Evolutionary conservation across 371 early-diverging fungal genomes (phyloP).

Genomic region (Actinomucor elegans): DNA sequence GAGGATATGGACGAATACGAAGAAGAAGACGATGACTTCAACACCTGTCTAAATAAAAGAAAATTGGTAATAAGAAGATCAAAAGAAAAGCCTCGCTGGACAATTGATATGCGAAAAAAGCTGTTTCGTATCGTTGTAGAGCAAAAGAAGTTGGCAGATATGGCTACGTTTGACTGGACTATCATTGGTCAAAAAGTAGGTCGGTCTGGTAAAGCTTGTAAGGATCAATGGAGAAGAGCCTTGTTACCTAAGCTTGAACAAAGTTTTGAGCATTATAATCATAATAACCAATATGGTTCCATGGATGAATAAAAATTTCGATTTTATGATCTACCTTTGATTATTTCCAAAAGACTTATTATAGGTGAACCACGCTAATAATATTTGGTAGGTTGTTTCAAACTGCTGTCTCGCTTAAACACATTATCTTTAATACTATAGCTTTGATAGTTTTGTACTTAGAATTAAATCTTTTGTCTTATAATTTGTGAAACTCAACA

Average conservation of each 20-base stretch:
- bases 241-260: conserved; percentile 21
- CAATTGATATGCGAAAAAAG: conserved; percentile 9
- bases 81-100: conserved; percentile 38
- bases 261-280: neutral
- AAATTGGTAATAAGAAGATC: neutral
- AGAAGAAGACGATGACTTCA: neutral
- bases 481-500: too few relatives aligned
- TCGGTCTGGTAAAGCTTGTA: conserved; percentile 38
- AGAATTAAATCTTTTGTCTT: too few relatives aligned
- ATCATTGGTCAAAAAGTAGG: conserved; percentile 26
- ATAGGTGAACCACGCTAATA: too few relatives aligned
- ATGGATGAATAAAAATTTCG: too few relatives aligned
- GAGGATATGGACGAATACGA: neutral
- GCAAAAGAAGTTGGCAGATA: conserved; percentile 34
- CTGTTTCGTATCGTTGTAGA: conserved; percentile 29
- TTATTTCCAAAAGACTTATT: too few relatives aligned
- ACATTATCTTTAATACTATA: too few relatives aligned
- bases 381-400: too few relatives aligned
- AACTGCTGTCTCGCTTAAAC: too few relatives aligned
- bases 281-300: too few relatives aligned
- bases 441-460: too few relatives aligned
- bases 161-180: conserved; percentile 38
- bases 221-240: conserved; percentile 49
- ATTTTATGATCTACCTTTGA: too few relatives aligned
- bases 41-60: too few relatives aligned